Evolutionary conservation across 208 protist genomes (phyloP), one percentile per base, ranked within the genome.

Genomic region (Trypanosoma theileri): DNA sequence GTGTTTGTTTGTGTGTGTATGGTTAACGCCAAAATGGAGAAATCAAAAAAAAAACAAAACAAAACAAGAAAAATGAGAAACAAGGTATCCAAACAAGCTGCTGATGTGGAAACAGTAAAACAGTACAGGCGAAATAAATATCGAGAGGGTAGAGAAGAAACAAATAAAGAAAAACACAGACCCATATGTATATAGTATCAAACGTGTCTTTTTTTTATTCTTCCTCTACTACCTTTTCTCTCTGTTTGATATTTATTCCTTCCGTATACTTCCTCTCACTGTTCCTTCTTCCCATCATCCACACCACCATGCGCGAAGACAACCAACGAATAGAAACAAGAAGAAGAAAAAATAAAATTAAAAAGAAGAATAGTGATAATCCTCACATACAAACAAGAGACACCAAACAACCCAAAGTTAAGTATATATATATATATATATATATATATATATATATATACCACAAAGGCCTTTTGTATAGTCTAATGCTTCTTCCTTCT

Each of bases 1-100:
- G 35, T 7, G 0, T 9, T 13, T 22, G 35, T 46, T 0, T 40
- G 57, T 44, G n/a, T 61, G 57, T 44, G 54, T 24, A 4, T 13
- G 41, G 21, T 59, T 19, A 42, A 10, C 41, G 12, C 54, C 9
- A 59, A 40, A 40, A 17, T 21, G 50, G 1, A 16, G 14, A 14
- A 66, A 55, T 24, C 28, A 77, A 45, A 70, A 24, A 42, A 4
- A 35, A 51, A 71, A 59, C 28, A 11, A 24, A n/a, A 45, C 59
- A 19, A 45, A 44, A 60, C 41, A 16, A 53, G 17, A 51, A 48
- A 44, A 45, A 53, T 10, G 46, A 60, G 41, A 50, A 24, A 51
- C 55, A 44, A 77, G 19, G 54, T 28, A 54, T 66, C 42, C n/a
- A 57, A 52, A 22, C 59, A 64, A 46, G 17, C 61, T 53, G 2